Evolutionary conservation across 805 yeast species (phyloP).

Genomic region (Saturnispora hagleri): DNA sequence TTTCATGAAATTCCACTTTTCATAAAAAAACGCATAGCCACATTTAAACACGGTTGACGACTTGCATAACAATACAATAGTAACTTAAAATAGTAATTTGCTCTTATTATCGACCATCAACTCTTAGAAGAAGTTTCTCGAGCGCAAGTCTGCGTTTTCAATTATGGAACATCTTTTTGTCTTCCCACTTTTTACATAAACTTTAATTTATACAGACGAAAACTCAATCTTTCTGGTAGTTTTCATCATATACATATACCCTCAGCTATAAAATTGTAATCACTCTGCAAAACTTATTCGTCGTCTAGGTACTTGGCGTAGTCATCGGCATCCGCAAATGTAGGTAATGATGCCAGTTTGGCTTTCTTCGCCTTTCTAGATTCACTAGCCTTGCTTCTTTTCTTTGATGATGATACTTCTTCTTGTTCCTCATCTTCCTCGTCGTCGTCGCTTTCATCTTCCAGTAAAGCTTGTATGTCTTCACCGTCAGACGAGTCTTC

Average conservation of each 20-base stretch:
- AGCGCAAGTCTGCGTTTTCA: neutral
- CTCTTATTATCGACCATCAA: neutral
- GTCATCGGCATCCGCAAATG: conserved; percentile 83
- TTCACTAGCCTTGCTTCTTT: conserved; percentile 15
- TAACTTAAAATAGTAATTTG: neutral
- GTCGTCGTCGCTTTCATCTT: conserved; percentile 21
- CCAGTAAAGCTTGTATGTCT: conserved; percentile 16
- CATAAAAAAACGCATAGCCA: neutral
- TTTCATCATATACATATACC: neutral
- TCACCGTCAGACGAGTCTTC: conserved; percentile 24
- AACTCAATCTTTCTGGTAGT: neutral
- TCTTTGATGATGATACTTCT: conserved; percentile 12
- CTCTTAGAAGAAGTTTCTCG: neutral
- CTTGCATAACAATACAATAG: neutral
- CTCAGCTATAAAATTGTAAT: neutral
- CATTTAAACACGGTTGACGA: neutral
- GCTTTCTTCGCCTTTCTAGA: conserved; percentile 28
- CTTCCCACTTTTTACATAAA: neutral
- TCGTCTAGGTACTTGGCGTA: conserved; percentile 64
- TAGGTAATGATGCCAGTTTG: conserved; percentile 62
- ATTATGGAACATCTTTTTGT: neutral
- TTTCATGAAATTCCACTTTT: too few relatives aligned
- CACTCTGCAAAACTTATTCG: neutral
- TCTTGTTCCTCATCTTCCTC: conserved; percentile 19
- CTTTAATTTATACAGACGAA: too few relatives aligned